Percentiles rank a stretch among this genome's conserved stretches.
These are phyloP conservation scores for Populus deltoides DNA, from an alignment of 345 rosid species.

Conservation along the genomic window DNA sequence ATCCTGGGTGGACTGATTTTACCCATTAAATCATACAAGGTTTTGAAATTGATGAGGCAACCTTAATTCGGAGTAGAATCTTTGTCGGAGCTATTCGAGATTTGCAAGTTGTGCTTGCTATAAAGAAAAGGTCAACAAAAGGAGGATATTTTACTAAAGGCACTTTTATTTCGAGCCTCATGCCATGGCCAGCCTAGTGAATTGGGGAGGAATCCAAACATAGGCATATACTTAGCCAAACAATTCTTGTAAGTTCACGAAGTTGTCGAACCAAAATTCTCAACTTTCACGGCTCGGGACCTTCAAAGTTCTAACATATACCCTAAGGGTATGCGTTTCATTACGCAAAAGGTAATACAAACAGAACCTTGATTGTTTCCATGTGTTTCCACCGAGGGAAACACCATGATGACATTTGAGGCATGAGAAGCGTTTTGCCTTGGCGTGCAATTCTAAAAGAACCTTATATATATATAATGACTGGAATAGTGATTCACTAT, in stretches of 20 bases:
- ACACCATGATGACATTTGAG: constrained; percentile 5
- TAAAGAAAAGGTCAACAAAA: not conserved
- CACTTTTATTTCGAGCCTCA: not conserved
- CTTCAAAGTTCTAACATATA: not conserved
- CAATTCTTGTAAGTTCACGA: not conserved
- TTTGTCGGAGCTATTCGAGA: not conserved
- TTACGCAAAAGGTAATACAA: not conserved
- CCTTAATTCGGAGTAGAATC: not conserved
- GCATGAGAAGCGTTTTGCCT: constrained; percentile 6
- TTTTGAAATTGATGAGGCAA: too few relatives aligned
- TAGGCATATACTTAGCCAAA: not conserved
- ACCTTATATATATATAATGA: not conserved
- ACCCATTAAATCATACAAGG: not conserved
- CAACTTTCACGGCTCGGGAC: not conserved
- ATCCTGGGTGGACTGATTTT: not conserved
- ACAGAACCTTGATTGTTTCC: not conserved
- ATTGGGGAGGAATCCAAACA: not conserved
- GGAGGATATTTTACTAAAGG: not conserved
- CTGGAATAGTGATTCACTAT: too few relatives aligned
- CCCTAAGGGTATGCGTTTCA: not conserved
- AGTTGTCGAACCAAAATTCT: not conserved
- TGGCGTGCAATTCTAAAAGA: not conserved
- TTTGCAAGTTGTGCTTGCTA: not conserved
- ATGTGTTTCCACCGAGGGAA: constrained; percentile 1
- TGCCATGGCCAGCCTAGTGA: not conserved